Percentiles rank a stretch among this genome's conserved stretches.
These are phyloP conservation scores for Starmerella etchellsii DNA, from an alignment of 805 yeast species.

Conservation along the genomic window DNA sequence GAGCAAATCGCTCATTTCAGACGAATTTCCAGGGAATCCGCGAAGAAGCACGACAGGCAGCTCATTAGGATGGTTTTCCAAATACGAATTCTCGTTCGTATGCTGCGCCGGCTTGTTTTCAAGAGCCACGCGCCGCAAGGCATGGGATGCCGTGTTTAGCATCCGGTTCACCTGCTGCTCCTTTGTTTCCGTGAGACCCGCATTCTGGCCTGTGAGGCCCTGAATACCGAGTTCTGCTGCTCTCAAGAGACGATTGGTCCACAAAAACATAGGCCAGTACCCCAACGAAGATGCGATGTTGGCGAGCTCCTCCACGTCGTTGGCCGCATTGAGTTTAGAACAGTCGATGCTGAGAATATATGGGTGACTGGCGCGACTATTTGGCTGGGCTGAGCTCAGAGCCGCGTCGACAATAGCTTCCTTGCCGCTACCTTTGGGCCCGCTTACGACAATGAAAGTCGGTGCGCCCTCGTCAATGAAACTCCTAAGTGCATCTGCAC, in stretches of 20 bases:
- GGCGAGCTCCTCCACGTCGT: slow-evolving; percentile 53
- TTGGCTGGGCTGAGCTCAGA: slow-evolving; percentile 40
- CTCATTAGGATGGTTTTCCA: slow-evolving; percentile 15
- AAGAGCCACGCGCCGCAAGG: slow-evolving; percentile 53
- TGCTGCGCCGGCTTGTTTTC: slow-evolving; percentile 23
- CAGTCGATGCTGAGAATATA: slow-evolving; percentile 61
- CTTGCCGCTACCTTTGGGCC: slow-evolving; percentile 95
- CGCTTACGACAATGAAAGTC: slow-evolving; percentile 78
- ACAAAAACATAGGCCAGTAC: slow-evolving; percentile 85
- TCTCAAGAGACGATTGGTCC: slow-evolving; percentile 70
- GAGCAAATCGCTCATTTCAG: slow-evolving; percentile 46
- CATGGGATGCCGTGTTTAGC: slow-evolving; percentile 30
- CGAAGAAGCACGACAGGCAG: slow-evolving; percentile 18
- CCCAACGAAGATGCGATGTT: slow-evolving; percentile 68
- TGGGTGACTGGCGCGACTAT: not conserved
- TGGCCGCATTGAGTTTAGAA: slow-evolving; percentile 53
- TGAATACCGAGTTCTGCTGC: slow-evolving; percentile 76
- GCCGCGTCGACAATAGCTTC: slow-evolving; percentile 44
- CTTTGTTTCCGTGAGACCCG: slow-evolving; percentile 24
- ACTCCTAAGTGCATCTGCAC: slow-evolving; percentile 54
- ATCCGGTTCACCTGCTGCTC: slow-evolving; percentile 25
- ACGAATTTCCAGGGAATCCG: slow-evolving; percentile 16
- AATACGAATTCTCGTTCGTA: slow-evolving; percentile 8
- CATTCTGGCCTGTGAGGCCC: slow-evolving; percentile 71
- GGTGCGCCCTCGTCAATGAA: slow-evolving; percentile 84